Conservation (phyloP, 2,329 filamentous ascomycete genomes). For the Fusarium clavum region DNA sequence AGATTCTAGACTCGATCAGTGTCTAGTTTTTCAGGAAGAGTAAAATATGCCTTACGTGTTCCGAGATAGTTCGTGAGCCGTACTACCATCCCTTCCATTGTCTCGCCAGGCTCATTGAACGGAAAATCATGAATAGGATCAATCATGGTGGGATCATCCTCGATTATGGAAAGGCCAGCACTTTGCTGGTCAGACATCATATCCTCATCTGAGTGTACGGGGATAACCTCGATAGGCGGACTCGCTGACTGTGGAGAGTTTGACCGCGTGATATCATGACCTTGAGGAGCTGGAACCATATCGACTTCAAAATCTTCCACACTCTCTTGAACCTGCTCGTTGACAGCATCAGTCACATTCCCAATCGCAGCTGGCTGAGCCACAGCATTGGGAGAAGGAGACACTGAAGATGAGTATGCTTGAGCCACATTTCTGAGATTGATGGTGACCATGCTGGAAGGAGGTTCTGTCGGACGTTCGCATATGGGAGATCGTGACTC, state of each 20-base stretch:
- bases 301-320: conserved; percentile 60
- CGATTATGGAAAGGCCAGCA: conserved; percentile 43
- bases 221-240: conserved; percentile 58
- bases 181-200: conserved; percentile 52
- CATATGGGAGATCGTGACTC: conserved; percentile 50
- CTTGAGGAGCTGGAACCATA: conserved; percentile 47
- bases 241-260: conserved; percentile 56
- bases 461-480: conserved; percentile 49
- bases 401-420: conserved; percentile 57
- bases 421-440: conserved; percentile 65
- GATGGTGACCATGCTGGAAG: conserved; percentile 70
- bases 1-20: conserved; percentile 52
- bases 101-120: conserved; percentile 52
- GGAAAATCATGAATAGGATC: conserved; percentile 63
- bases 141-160: conserved; percentile 35
- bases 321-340: conserved; percentile 55
- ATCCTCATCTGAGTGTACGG: conserved; percentile 53
- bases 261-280: conserved; percentile 47
- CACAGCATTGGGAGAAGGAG: conserved; percentile 55
- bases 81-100: conserved; percentile 49
- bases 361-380: conserved; percentile 26
- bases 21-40: neutral
- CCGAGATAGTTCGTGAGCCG: conserved; percentile 54
- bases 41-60: conserved; percentile 42
- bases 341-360: neutral